phyloP scores from a whole-genome alignment of 2,329 filamentous ascomycete species.

The Penicillium sp. region DNA sequence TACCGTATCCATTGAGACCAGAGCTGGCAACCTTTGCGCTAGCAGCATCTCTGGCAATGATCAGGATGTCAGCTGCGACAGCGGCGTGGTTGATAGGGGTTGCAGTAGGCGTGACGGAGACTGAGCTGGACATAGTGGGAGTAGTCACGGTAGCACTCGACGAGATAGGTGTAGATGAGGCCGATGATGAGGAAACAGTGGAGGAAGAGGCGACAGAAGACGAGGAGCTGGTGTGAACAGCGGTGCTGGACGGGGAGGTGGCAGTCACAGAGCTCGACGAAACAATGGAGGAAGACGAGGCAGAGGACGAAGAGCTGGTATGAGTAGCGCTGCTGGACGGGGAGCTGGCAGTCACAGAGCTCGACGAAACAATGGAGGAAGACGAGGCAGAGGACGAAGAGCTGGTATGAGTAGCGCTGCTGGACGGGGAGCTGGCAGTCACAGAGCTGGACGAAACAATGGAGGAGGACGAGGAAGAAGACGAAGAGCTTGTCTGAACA shows the following conservation, averaged over 20 bases:
- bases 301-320: not conserved
- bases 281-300: not conserved
- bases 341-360: slow-evolving; percentile 5
- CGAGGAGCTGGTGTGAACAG: not conserved
- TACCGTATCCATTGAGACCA: slow-evolving; percentile 59
- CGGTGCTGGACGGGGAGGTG: slow-evolving; percentile 3
- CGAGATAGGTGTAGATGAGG: not conserved
- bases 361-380: not conserved
- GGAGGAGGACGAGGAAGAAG: not conserved
- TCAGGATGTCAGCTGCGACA: slow-evolving; percentile 49
- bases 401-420: slow-evolving; percentile 1
- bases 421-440: slow-evolving; percentile 5
- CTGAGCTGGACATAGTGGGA: slow-evolving; percentile 23
- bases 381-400: not conserved
- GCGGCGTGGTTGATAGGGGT: slow-evolving; percentile 21
- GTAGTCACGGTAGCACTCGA: slow-evolving; percentile 5
- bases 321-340: slow-evolving; percentile 1
- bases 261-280: slow-evolving; percentile 5
- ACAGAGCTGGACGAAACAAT: not conserved
- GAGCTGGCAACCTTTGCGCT: slow-evolving; percentile 50
- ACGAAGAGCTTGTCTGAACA: not conserved
- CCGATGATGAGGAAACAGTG: not conserved
- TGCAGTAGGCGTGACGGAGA: slow-evolving; percentile 15
- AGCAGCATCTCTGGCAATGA: slow-evolving; percentile 53
- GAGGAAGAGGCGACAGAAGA: not conserved